Conservation (phyloP, 768 basidiomycete genomes). For the Russula ochroleuca region DNA sequence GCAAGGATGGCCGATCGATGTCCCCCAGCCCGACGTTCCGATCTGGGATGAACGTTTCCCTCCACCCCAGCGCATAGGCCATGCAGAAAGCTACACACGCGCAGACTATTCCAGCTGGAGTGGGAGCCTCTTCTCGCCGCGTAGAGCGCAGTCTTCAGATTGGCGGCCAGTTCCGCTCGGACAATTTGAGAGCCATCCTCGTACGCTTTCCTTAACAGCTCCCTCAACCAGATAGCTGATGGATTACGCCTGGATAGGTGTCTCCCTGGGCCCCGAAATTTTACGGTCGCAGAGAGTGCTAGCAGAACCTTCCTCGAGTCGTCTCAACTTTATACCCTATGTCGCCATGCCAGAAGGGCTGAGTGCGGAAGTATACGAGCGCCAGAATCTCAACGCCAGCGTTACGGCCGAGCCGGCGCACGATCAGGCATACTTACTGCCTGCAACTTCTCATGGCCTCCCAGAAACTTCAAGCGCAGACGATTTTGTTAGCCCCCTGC, state of each 20-base stretch:
- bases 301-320: conserved; percentile 21
- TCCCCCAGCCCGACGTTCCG: conserved; percentile 12
- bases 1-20: conserved; percentile 11
- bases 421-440: conserved; percentile 9
- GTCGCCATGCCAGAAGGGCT: conserved; percentile 12
- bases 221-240: not conserved
- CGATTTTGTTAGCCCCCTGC: conserved; percentile 16
- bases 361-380: conserved; percentile 6
- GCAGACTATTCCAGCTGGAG: conserved; percentile 17
- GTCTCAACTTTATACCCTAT: conserved; percentile 17
- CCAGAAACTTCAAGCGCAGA: conserved; percentile 9
- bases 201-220: conserved; percentile 1
- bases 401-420: conserved; percentile 1
- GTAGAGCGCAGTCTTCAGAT: conserved; percentile 12
- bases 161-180: conserved; percentile 15
- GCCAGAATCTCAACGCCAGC: not conserved
- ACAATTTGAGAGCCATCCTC: conserved; percentile 1
- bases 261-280: not conserved
- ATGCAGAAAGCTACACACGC: conserved; percentile 28
- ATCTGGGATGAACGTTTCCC: conserved; percentile 15
- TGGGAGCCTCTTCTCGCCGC: conserved; percentile 1
- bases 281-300: conserved; percentile 15
- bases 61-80: conserved; percentile 17
- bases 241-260: conserved; percentile 3
- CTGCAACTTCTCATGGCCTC: not conserved